These are phyloP conservation scores for Phytopythium delawarense DNA, from an alignment of 352 stramenopile species.

Conservation along the genomic window DNA sequence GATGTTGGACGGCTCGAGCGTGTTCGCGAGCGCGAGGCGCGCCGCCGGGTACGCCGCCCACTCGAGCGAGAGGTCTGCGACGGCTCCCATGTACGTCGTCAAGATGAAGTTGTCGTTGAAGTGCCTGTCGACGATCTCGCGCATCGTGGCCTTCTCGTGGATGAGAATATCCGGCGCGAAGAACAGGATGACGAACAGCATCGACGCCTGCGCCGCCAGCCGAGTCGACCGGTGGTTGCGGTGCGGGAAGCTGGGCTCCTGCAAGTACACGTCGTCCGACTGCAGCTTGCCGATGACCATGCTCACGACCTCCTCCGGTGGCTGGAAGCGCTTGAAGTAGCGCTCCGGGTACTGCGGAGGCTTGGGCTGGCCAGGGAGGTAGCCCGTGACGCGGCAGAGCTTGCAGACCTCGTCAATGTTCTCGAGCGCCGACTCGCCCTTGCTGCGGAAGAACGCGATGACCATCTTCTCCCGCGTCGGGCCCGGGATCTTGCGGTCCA, in stretches of 20 bases:
- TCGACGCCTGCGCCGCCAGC: conserved; percentile 89
- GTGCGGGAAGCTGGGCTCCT: conserved; percentile 90
- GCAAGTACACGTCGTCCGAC: conserved; percentile 93
- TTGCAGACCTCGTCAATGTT: conserved; percentile 92
- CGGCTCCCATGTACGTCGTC: conserved; percentile 92
- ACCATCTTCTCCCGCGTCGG: conserved; percentile 91
- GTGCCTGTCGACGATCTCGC: conserved; percentile 94
- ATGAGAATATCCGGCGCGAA: conserved; percentile 92
- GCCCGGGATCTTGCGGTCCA: conserved; percentile 90
- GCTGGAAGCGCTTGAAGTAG: conserved; percentile 87
- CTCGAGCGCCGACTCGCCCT: conserved; percentile 84
- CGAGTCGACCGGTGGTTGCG: conserved; percentile 91
- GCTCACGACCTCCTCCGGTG: conserved; percentile 84
- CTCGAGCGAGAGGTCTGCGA: conserved; percentile 91
- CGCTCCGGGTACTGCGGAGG: conserved; percentile 84
- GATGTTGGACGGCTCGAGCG: conserved; percentile 84
- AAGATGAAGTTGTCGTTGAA: conserved; percentile 97
- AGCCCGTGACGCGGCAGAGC: conserved; percentile 88
- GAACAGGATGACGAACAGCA: conserved; percentile 95
- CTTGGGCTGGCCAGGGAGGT: conserved; percentile 80
- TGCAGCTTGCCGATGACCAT: conserved; percentile 93
- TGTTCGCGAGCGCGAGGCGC: conserved; percentile 86
- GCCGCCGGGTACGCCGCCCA: conserved; percentile 91
- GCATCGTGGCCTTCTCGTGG: conserved; percentile 90
- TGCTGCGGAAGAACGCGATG: conserved; percentile 83